Evolutionary conservation across 495 filamentous ascomycete genomes (phyloP), one percentile per base, ranked within the genome.

Genomic region (Entonaema liquescens): DNA sequence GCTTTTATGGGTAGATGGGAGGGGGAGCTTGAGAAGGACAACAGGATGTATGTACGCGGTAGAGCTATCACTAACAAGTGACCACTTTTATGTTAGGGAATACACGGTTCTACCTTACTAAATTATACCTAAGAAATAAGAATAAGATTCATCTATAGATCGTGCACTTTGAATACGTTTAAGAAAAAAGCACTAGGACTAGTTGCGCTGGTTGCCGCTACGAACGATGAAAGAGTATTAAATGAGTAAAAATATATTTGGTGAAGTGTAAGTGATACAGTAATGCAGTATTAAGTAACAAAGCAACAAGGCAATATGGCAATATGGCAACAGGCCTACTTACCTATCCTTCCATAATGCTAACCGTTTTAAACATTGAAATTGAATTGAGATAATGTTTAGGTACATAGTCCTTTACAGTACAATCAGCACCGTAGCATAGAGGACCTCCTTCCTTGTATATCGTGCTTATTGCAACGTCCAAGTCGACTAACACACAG

Each of bases 401-500:
- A 47, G 2, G 9, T 47, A 53, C 26, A 8, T 49, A 19, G 8
- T 28, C 23, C 29, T 5, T 12, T 63, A 71, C 68, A 67, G 68
- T 72, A 50, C 6, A 38, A 28, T 25, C 11, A n/a, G 15, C 57
- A 72, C 70, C 36, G 70, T 72, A 28, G 17, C 25, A 60, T 56
- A 33, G 29, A 72, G 54, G 64, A 64, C 70, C 49, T 68, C 60
- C 70, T 72, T 72, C 70, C 70, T 68, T 68, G 70, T 64, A 72
- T 65, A 72, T 65, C 7, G 47, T 62, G 65, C 70, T 68, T 65
- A 65, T 72, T 72, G 70, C 61, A 68, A 72, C 70, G 36, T 62
- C 36, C 31, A 63, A 38, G 13, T 19, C 54, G n/a, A 38, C 54
- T 57, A 57, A 54, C 42, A 29, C 29, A 29, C 53, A 56, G 5